These are phyloP conservation scores for Tephrocybe sp. DNA, from an alignment of 768 basidiomycete species.

Conservation along the genomic window DNA sequence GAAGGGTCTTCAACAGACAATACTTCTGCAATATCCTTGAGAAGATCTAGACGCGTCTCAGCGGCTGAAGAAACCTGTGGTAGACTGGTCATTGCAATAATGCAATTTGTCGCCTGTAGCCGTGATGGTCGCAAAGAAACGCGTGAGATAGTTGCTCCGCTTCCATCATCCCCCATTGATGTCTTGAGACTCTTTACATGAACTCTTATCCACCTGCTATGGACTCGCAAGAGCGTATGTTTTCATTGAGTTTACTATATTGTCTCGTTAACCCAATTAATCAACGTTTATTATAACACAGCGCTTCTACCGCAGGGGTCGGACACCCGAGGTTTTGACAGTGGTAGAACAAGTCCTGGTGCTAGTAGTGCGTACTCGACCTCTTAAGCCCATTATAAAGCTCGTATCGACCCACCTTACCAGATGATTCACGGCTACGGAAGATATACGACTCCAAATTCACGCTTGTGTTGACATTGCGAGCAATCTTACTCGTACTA, in stretches of 20 bases:
- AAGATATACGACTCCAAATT: conserved; percentile 6
- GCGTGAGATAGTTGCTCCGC: no score
- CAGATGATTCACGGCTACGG: neutral
- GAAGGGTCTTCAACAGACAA: conserved; percentile 6
- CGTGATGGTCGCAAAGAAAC: no score
- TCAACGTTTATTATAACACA: no score
- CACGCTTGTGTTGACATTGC: conserved; percentile 6
- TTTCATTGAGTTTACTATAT: neutral
- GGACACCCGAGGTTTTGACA: neutral
- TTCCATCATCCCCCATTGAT: no score
- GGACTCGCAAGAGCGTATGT: neutral
- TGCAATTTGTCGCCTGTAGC: no score
- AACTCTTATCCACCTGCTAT: neutral
- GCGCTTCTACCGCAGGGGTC: neutral
- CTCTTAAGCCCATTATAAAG: neutral
- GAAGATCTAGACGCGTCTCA: conserved; percentile 3
- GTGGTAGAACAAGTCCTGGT: neutral
- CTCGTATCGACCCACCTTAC: neutral
- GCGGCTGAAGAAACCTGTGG: conserved; percentile 1
- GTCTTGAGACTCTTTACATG: neutral
- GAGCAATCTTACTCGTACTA: conserved; percentile 1
- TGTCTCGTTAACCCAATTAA: neutral
- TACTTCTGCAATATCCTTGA: neutral
- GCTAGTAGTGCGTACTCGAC: neutral
- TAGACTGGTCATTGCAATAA: neutral